Percentiles rank a stretch among this genome's conserved stretches.
phyloP scores from a whole-genome alignment of 805 yeast genomes.

The Lachancea lanzarotensis region DNA sequence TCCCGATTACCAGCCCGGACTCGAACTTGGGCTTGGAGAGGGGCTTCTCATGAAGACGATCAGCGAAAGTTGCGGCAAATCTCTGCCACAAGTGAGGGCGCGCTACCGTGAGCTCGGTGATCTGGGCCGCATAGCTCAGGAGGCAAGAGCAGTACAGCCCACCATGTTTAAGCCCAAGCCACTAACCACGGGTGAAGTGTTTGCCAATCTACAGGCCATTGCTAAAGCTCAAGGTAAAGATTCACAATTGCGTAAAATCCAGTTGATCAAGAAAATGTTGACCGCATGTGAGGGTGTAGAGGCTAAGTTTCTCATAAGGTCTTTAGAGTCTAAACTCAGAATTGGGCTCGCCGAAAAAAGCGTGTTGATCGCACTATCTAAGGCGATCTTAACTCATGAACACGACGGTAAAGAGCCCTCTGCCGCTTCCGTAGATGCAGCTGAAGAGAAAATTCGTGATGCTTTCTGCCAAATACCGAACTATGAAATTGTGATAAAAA shows the following conservation, averaged over 20 bases:
- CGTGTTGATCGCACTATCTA: slow-evolving; percentile 75
- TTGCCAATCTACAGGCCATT: slow-evolving; percentile 63
- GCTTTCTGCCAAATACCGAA: slow-evolving; percentile 89
- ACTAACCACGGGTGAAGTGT: slow-evolving; percentile 66
- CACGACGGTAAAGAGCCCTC: slow-evolving; percentile 31
- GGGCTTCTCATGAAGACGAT: slow-evolving; percentile 81
- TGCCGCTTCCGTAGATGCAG: slow-evolving; percentile 46
- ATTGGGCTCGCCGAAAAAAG: slow-evolving; percentile 94
- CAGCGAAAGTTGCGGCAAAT: slow-evolving; percentile 82
- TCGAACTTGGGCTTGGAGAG: slow-evolving; percentile 93
- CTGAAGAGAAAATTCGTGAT: slow-evolving; percentile 75
- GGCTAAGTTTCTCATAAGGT: slow-evolving; percentile 84
- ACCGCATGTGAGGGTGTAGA: slow-evolving; percentile 82
- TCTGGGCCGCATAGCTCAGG: slow-evolving; percentile 80
- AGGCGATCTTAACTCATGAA: slow-evolving; percentile 69
- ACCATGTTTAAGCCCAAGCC: slow-evolving; percentile 91
- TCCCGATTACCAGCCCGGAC: slow-evolving; percentile 86
- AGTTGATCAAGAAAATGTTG: slow-evolving; percentile 72
- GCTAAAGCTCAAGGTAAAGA: slow-evolving; percentile 75
- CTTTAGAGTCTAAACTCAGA: slow-evolving; percentile 86
- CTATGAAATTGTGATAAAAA: slow-evolving; percentile 68
- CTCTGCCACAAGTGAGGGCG: slow-evolving; percentile 58
- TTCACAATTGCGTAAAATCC: slow-evolving; percentile 73
- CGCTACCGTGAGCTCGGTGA: slow-evolving; percentile 83
- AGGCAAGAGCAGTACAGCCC: slow-evolving; percentile 77